phyloP scores from a whole-genome alignment of 2,329 filamentous ascomycete genomes.

The Herpotrichia juniperi region DNA sequence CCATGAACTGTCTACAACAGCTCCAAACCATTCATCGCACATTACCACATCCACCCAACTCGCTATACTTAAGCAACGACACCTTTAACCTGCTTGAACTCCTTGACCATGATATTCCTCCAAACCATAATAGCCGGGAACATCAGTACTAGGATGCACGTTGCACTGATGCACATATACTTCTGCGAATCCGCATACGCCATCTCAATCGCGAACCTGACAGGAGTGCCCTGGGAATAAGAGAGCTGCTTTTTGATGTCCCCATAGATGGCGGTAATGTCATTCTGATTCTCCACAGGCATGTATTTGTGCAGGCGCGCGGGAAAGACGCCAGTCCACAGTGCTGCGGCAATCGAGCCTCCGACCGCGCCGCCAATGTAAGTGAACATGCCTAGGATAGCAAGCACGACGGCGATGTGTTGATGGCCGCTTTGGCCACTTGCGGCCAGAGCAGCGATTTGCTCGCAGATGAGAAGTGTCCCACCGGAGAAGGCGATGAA shows the following conservation, averaged over 20 bases:
- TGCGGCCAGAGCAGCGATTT: slow-evolving; percentile 30
- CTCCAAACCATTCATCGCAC: no score
- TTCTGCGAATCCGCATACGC: slow-evolving; percentile 40
- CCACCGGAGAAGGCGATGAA: slow-evolving; percentile 35
- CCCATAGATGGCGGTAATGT: slow-evolving; percentile 52
- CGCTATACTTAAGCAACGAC: slow-evolving; percentile 49
- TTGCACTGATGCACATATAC: slow-evolving; percentile 37
- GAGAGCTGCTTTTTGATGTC: slow-evolving; percentile 59
- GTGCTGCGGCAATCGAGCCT: slow-evolving; percentile 63
- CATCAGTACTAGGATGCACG: slow-evolving; percentile 24
- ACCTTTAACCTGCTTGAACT: slow-evolving; percentile 55
- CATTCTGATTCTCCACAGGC: slow-evolving; percentile 50
- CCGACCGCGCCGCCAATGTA: slow-evolving; percentile 56
- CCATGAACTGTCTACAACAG: no score
- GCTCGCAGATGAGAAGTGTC: slow-evolving; percentile 31
- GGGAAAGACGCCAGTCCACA: slow-evolving; percentile 67
- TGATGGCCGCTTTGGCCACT: slow-evolving; percentile 29
- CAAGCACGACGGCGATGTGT: slow-evolving; percentile 29
- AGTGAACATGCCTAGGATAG: slow-evolving; percentile 63
- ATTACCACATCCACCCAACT: no score
- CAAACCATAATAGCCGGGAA: slow-evolving; percentile 52
- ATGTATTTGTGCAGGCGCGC: slow-evolving; percentile 53
- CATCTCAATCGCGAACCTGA: slow-evolving; percentile 47
- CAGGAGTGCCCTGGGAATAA: slow-evolving; percentile 57
- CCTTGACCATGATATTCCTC: slow-evolving; percentile 54